Evolutionary conservation across 225 moss, liverwort and hornwort species (phyloP), one percentile per base, ranked within the genome.

Genomic region (Polytrichum formosum): DNA sequence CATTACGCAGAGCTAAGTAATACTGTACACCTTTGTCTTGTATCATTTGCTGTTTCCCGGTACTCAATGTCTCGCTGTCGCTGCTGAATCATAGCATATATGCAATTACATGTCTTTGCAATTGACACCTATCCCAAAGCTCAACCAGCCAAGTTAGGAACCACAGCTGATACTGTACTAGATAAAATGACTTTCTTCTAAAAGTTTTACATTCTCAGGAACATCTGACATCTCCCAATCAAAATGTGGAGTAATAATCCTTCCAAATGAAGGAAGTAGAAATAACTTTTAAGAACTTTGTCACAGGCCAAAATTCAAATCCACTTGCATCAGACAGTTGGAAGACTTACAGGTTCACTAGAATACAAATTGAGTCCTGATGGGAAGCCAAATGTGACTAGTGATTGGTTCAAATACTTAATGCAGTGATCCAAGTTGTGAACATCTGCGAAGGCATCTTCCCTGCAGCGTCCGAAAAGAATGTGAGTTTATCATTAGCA

Each of bases 401-500:
- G 76, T 55, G 89, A 83, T 81, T 93, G 91, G 69, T 87, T 96
- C 67, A 96, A 73, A 77, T 96, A 93, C 81, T 93, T 93, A 66
- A 93, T 83, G 77, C 96, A 93, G 66, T 96, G 93, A 73, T 96
- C 96, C 78, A 96, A 75, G 82, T 96, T 96, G 79, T 85, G 88
- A 27, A 87, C 79, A 75, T 96, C 93, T 29, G 93, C 96, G 75
- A 96, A 96, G 70, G 74, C 55, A 79, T 96, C 91, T 33, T 88
- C 93, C 28, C 90, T 91, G 87, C 80, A 84, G n/a, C 6, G 55
- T 21, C 1, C 31, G 17, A 27, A 27, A 71, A 53, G 71, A 74
- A 26, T 67, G 64, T 4, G 28, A 20, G 22, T 26, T 46, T 13
- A 46, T 46, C 46, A 46, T 13, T 16, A 16, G 46, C 46, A 46